A percentile compares a stretch with the other conserved stretches of the same genome.
Evolutionary conservation across 1,284 basidiomycete genomes (phyloP).

Genomic region (Cutaneotrichosporon mucoides): DNA sequence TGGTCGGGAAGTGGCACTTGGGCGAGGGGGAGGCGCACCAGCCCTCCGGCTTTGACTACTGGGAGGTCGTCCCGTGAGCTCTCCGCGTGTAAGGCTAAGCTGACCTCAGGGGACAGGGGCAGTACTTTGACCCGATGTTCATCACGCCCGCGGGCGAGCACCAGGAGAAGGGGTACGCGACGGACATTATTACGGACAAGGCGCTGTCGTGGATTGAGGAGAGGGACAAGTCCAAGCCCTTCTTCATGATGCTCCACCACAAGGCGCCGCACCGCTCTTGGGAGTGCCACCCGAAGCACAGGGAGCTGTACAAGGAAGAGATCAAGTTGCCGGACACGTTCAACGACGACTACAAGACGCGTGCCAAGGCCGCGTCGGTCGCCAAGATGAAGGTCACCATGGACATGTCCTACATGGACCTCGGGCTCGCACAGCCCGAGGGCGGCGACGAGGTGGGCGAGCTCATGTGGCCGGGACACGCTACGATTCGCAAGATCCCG

Average conservation of each 20-base stretch:
- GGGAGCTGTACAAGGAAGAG: conserved; percentile 21
- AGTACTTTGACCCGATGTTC: conserved; percentile 26
- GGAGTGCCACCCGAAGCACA: conserved; percentile 28
- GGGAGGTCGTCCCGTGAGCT: conserved; percentile 21
- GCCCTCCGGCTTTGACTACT: conserved; percentile 28
- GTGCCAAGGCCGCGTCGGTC: conserved; percentile 22
- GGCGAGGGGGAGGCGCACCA: conserved; percentile 24
- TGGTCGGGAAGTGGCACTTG: conserved; percentile 28
- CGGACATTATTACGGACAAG: conserved; percentile 32
- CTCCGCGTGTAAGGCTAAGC: no score
- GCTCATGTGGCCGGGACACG: conserved; percentile 2
- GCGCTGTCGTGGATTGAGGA: conserved; percentile 21
- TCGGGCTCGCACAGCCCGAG: conserved; percentile 24
- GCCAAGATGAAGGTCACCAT: conserved; percentile 26
- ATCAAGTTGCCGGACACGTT: conserved; percentile 27
- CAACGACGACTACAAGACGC: conserved; percentile 26
- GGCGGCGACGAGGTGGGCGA: conserved; percentile 17
- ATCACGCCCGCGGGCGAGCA: conserved; percentile 17
- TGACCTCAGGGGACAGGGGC: conserved; percentile 17
- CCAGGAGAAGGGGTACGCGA: conserved; percentile 24
- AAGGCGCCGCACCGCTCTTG: conserved; percentile 27
- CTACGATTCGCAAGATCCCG: conserved; percentile 12
- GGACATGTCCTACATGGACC: conserved; percentile 25
- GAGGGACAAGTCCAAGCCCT: conserved; percentile 19
- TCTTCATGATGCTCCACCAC: conserved; percentile 30